These are phyloP conservation scores for Allium cepa DNA, from an alignment of 106 monocot genomes.

Conservation along the genomic window DNA sequence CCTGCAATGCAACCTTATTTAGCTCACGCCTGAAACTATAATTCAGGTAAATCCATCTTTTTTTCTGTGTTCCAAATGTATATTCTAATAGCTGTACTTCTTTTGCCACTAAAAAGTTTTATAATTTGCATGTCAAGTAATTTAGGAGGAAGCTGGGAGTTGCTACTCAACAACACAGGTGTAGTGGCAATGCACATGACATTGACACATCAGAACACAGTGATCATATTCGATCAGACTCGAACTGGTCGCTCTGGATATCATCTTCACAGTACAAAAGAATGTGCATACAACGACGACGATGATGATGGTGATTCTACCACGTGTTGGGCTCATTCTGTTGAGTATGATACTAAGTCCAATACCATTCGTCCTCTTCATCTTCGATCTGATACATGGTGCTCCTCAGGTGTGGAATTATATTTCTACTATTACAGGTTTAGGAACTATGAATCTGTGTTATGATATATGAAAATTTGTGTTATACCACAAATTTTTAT, in stretches of 20 bases:
- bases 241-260: constrained; percentile 27
- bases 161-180: constrained; percentile 48
- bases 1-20: background rate
- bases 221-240: constrained; percentile 44
- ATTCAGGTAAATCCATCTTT: background rate
- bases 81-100: background rate
- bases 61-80: background rate
- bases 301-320: background rate
- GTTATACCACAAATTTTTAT: too few species aligned
- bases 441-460: too few species aligned
- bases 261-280: constrained; percentile 2
- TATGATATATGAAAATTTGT: too few species aligned
- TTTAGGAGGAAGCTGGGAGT: constrained; percentile 23
- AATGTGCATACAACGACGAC: constrained; percentile 1
- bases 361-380: constrained; percentile 25
- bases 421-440: too few species aligned
- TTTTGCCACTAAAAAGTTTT: background rate
- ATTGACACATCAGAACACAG: constrained; percentile 29
- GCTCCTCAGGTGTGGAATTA: constrained; percentile 27
- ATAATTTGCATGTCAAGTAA: background rate
- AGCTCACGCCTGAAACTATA: background rate
- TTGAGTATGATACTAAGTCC: constrained; percentile 24
- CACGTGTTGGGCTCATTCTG: constrained; percentile 29
- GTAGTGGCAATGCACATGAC: constrained; percentile 58
- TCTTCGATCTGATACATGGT: constrained; percentile 27